These are phyloP conservation scores for Pseudisothecium myosuroides DNA, from an alignment of 225 moss, liverwort and hornwort genomes.

Conservation along the genomic window DNA sequence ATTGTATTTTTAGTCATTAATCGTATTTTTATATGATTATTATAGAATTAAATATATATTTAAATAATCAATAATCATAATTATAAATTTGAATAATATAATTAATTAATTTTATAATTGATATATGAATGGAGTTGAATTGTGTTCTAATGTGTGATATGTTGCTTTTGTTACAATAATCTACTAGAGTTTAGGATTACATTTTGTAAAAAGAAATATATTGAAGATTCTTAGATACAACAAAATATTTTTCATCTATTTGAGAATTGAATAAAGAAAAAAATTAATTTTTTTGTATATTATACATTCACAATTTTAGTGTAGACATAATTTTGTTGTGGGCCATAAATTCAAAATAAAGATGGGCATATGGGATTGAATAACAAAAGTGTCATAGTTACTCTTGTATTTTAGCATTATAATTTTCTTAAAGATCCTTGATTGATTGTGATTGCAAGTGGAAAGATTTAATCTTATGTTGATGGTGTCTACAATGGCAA, in stretches of 20 bases:
- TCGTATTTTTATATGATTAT: no score
- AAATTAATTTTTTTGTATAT: no score
- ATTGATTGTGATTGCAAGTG: not conserved
- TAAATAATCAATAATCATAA: no score
- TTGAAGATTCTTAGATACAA: fast-evolving
- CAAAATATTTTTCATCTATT: not conserved
- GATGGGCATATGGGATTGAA: fast-evolving
- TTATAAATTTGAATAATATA: not conserved
- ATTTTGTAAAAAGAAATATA: not conserved
- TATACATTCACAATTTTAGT: not conserved
- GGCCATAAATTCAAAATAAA: not conserved
- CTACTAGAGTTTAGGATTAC: no score
- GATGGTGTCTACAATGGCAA: not conserved
- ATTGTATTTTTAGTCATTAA: not conserved
- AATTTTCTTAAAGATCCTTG: not conserved
- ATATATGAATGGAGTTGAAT: not conserved
- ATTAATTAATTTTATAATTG: not conserved
- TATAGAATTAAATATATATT: no score
- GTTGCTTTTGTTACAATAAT: no score
- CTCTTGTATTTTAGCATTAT: not conserved
- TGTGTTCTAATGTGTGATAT: not conserved
- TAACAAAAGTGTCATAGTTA: not conserved
- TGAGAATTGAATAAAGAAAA: no score
- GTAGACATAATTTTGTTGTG: fast-evolving
- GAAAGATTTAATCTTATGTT: not conserved